phyloP scores from a whole-genome alignment of 2,329 filamentous ascomycete species.

The Aspergillus uvarum region DNA sequence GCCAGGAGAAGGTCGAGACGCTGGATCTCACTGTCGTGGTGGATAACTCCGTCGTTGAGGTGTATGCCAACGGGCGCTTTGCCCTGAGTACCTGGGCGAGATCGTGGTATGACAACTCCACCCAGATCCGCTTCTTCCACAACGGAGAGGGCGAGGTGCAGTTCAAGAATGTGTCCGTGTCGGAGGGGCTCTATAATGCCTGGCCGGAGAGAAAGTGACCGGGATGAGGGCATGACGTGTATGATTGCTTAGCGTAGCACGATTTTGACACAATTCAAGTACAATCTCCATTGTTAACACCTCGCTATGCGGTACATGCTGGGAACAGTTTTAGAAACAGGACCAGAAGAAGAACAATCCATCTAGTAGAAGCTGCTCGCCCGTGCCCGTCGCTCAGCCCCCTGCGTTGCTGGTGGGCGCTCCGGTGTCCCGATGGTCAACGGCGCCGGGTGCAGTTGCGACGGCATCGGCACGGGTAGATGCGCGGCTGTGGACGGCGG shows the following conservation, averaged over 20 bases:
- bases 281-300: too few species aligned
- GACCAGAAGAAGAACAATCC: too few species aligned
- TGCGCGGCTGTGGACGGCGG: neutral
- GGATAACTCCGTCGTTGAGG: conserved; percentile 19
- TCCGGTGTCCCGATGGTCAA: neutral
- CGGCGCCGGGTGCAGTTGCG: neutral
- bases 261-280: too few species aligned
- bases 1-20: conserved; percentile 13
- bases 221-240: neutral
- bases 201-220: conserved; percentile 13
- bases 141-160: conserved; percentile 16
- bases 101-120: conserved; percentile 23
- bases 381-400: neutral
- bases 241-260: neutral
- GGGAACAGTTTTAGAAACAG: too few species aligned
- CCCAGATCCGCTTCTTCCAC: conserved; percentile 20
- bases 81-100: conserved; percentile 21
- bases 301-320: too few species aligned
- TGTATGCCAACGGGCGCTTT: conserved; percentile 24
- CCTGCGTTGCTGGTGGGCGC: neutral
- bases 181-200: conserved; percentile 22
- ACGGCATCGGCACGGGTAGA: neutral
- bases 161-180: conserved; percentile 17
- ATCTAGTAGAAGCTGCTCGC: neutral
- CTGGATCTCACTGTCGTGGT: conserved; percentile 22